Evolutionary conservation across 805 yeast species (phyloP).

Genomic region (Kuraishia capsulata): DNA sequence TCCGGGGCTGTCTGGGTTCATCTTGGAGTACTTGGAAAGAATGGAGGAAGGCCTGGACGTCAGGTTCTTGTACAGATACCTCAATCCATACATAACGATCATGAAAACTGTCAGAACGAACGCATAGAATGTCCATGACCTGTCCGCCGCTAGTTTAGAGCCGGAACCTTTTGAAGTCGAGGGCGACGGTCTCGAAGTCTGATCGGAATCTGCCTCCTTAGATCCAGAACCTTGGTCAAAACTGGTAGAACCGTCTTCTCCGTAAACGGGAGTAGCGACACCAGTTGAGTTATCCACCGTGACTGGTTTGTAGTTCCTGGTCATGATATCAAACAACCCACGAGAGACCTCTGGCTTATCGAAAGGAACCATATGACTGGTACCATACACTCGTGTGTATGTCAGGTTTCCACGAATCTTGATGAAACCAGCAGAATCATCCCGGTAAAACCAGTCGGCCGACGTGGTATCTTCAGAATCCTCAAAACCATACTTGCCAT

Average conservation of each 20-base stretch:
- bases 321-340: constrained; percentile 53
- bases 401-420: constrained; percentile 61
- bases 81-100: constrained; percentile 12
- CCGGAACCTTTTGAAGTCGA: not conserved
- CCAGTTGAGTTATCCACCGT: constrained; percentile 10
- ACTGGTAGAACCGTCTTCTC: constrained; percentile 2
- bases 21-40: constrained; percentile 1
- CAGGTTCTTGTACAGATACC: constrained; percentile 15
- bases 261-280: constrained; percentile 19
- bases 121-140: constrained; percentile 9
- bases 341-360: constrained; percentile 66
- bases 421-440: constrained; percentile 27
- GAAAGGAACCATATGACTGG: constrained; percentile 93
- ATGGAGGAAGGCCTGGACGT: constrained; percentile 11
- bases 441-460: constrained; percentile 33
- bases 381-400: constrained; percentile 59
- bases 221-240: constrained; percentile 1
- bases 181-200: constrained; percentile 6
- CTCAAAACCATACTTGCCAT: constrained; percentile 46
- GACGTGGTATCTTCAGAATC: constrained; percentile 14
- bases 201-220: constrained; percentile 3
- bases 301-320: constrained; percentile 20
- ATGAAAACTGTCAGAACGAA: constrained; percentile 14
- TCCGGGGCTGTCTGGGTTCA: not conserved
- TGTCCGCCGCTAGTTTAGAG: not conserved